A percentile compares a stretch with the other conserved stretches of the same genome.
These are phyloP conservation scores for Stephanodiscus triporus DNA, from an alignment of 108 stramenopile genomes.

Conservation along the genomic window DNA sequence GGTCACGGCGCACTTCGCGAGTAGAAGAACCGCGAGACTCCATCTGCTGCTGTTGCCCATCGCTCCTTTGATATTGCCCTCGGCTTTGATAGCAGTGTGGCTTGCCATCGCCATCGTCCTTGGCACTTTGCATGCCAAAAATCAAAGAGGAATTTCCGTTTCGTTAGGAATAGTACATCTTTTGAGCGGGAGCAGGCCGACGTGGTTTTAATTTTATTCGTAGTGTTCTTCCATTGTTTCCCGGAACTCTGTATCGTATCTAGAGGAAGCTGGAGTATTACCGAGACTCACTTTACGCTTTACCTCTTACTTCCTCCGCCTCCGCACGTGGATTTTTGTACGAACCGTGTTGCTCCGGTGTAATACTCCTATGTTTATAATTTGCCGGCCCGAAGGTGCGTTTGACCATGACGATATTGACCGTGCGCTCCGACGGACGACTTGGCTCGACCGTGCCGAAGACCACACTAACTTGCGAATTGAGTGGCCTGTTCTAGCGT, in stretches of 20 bases:
- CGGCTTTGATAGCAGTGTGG: not conserved
- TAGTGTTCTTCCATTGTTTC: no score
- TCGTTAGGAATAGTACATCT: not conserved
- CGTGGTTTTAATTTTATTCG: not conserved
- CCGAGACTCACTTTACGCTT: not conserved
- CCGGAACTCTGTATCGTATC: no score
- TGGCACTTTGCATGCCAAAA: no score
- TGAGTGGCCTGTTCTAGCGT: not conserved
- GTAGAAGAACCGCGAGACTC: constrained; percentile 23
- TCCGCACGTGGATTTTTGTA: not conserved
- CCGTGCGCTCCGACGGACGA: not conserved
- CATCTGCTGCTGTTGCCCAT: constrained; percentile 16
- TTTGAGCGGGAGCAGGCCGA: not conserved
- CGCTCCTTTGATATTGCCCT: constrained; percentile 1
- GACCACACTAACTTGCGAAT: not conserved
- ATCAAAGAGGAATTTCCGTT: no score
- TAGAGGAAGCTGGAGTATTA: no score
- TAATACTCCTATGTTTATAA: not conserved
- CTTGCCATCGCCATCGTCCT: not conserved
- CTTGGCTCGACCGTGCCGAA: not conserved
- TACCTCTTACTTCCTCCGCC: constrained; percentile 9
- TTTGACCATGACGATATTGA: constrained; percentile 18
- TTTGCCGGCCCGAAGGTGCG: constrained; percentile 11
- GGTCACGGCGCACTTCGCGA: constrained; percentile 25
- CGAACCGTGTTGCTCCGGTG: no score